These are phyloP conservation scores for Brasenia schreberi DNA, from an alignment of 164 flowering plant species.

Conservation along the genomic window DNA sequence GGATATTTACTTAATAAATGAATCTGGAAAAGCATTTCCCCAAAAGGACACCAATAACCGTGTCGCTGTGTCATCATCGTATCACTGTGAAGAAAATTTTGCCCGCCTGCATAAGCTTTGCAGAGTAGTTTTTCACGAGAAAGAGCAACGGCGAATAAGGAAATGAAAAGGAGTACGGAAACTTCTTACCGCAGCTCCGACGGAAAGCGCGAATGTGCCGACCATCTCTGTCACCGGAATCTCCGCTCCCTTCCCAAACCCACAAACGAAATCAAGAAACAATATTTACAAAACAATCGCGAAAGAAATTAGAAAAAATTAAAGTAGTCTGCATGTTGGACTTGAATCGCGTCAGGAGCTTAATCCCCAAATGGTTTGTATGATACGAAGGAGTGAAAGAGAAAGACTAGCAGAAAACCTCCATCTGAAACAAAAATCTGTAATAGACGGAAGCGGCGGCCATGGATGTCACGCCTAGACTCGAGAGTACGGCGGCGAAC, in stretches of 20 bases:
- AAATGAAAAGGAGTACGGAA: background rate
- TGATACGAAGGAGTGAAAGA: background rate
- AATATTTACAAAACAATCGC: background rate
- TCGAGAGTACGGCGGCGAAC: conserved; percentile 69
- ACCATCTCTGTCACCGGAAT: conserved; percentile 52
- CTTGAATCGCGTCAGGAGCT: background rate
- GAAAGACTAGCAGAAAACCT: conserved; percentile 23
- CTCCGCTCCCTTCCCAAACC: conserved; percentile 41
- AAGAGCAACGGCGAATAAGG: background rate
- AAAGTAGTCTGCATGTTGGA: background rate
- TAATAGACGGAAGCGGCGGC: conserved; percentile 67
- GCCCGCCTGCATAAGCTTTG: background rate
- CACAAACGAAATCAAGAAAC: background rate
- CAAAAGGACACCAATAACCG: background rate
- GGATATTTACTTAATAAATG: background rate
- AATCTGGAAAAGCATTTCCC: background rate
- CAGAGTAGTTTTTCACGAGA: background rate
- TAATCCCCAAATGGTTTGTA: background rate
- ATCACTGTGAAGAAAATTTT: too few species aligned
- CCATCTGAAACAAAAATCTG: conserved; percentile 75
- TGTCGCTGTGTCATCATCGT: background rate
- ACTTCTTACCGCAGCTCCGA: conserved; percentile 72
- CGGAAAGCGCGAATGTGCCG: conserved; percentile 69
- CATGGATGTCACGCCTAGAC: conserved; percentile 62
- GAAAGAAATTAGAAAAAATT: background rate